phyloP scores from a whole-genome alignment of 2,329 filamentous ascomycete species.

The Aspergillus caelatus region DNA sequence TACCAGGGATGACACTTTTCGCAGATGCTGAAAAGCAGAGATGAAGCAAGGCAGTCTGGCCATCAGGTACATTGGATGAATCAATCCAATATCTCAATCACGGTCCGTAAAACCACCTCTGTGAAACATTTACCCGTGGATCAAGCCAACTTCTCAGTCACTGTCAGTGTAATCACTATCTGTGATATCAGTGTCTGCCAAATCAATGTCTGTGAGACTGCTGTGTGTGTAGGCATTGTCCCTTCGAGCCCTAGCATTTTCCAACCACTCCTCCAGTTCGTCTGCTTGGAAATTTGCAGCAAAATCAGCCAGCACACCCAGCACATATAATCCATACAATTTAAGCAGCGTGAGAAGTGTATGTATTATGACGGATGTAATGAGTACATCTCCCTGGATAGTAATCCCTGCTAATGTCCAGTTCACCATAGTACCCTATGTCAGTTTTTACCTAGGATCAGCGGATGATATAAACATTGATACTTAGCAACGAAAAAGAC shows the following conservation, averaged over 20 bases:
- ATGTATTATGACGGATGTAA: neutral
- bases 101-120: neutral
- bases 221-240: neutral
- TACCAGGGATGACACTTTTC: neutral
- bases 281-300: neutral
- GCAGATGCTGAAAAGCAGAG: neutral
- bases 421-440: neutral
- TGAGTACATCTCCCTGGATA: neutral
- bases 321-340: neutral
- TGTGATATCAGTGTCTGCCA: neutral
- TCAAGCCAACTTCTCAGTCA: neutral
- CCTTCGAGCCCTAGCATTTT: neutral
- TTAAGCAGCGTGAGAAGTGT: neutral
- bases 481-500: neutral
- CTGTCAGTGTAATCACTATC: neutral
- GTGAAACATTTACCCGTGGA: neutral
- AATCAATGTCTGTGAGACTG: neutral
- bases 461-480: neutral
- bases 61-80: neutral
- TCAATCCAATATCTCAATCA: neutral
- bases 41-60: neutral
- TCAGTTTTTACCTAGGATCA: neutral
- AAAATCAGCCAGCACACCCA: neutral
- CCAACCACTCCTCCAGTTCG: neutral
- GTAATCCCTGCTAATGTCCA: neutral